phyloP scores from a whole-genome alignment of 1,284 basidiomycete genomes.

The Grifola frondosa region DNA sequence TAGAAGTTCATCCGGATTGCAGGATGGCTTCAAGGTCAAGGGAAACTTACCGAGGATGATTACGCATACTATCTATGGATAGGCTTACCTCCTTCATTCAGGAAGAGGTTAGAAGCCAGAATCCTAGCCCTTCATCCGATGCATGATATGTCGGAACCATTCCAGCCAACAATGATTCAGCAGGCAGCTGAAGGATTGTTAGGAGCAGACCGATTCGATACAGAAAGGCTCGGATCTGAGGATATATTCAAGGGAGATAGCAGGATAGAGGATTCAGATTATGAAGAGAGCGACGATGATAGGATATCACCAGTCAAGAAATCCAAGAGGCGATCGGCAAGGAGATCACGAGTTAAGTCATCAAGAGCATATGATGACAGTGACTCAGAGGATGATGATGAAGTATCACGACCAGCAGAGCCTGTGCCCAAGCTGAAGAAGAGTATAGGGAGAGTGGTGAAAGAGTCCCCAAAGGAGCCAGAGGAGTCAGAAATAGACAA shows the following conservation, averaged over 20 bases:
- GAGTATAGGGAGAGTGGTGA: background rate
- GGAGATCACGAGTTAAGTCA: background rate
- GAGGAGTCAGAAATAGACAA: background rate
- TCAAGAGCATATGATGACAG: background rate
- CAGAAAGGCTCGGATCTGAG: background rate
- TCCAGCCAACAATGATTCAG: background rate
- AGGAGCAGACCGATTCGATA: background rate
- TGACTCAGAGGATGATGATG: background rate
- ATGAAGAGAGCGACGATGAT: background rate
- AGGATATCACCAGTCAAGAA: background rate
- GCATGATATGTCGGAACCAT: slow-evolving; percentile 3
- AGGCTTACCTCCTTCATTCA: background rate
- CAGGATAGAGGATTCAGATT: background rate
- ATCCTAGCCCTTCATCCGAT: background rate
- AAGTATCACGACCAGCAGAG: background rate
- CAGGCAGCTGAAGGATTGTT: background rate
- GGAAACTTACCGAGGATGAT: background rate
- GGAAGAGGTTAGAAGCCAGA: background rate
- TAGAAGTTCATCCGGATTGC: slow-evolving; percentile 1
- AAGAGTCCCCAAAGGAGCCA: background rate
- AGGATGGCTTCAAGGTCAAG: slow-evolving; percentile 2
- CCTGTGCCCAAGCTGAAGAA: background rate
- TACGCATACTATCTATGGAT: slow-evolving; percentile 1
- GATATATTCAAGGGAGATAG: background rate
- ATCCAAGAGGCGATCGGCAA: background rate